A percentile compares a stretch with the other conserved stretches of the same genome.
phyloP scores from a whole-genome alignment of 2,329 filamentous ascomycete genomes.

The Ophiocordyceps camponoti-saundersi region DNA sequence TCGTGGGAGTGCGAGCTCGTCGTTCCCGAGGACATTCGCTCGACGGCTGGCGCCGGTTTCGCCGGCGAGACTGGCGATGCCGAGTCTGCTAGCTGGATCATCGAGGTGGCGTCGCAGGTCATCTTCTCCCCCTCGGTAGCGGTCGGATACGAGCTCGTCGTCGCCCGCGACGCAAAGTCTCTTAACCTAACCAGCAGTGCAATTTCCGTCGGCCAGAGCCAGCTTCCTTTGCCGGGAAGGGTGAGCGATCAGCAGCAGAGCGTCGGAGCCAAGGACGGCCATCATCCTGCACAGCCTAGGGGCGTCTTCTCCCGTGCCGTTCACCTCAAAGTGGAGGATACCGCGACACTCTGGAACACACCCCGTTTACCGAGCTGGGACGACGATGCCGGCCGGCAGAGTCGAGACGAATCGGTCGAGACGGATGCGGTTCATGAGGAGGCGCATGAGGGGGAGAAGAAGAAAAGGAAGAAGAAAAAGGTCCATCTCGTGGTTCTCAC shows the following conservation, averaged over 20 bases:
- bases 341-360: slow-evolving; percentile 81
- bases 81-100: slow-evolving; percentile 62
- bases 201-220: slow-evolving; percentile 24
- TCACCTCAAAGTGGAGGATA: slow-evolving; percentile 69
- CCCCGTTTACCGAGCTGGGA: slow-evolving; percentile 58
- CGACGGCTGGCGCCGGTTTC: slow-evolving; percentile 35
- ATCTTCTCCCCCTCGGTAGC: slow-evolving; percentile 81
- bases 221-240: slow-evolving; percentile 48
- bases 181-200: slow-evolving; percentile 43
- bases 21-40: slow-evolving; percentile 63
- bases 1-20: slow-evolving; percentile 66
- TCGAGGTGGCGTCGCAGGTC: slow-evolving; percentile 84
- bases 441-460: slow-evolving; percentile 7
- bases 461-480: slow-evolving; percentile 45
- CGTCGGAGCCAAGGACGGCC: slow-evolving; percentile 34
- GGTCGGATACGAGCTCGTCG: slow-evolving; percentile 72
- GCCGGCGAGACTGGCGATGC: slow-evolving; percentile 17
- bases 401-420: slow-evolving; percentile 14
- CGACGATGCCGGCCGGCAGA: slow-evolving; percentile 21
- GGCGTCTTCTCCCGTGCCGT: slow-evolving; percentile 78
- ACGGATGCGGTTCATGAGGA: slow-evolving; percentile 12
- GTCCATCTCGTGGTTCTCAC: slow-evolving; percentile 86
- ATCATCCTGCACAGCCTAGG: slow-evolving; percentile 45
- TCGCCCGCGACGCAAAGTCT: slow-evolving; percentile 75
- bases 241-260: slow-evolving; percentile 62